phyloP scores from a whole-genome alignment of 2,329 filamentous ascomycete species.

The Mycosphaerella arachidis region DNA sequence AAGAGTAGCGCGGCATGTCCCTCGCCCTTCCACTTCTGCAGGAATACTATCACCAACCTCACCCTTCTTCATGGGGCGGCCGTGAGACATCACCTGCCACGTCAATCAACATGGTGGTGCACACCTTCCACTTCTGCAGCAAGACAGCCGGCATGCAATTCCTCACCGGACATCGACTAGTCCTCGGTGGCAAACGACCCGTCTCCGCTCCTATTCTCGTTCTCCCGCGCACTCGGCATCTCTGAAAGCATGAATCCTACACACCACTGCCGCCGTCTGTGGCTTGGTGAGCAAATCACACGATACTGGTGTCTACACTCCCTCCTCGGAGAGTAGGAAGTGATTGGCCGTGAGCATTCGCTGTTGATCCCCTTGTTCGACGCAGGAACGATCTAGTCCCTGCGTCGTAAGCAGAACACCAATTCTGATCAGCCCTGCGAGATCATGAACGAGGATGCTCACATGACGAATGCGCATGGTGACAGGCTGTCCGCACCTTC shows the following conservation, averaged over 20 bases:
- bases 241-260: background rate
- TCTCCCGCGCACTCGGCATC: background rate
- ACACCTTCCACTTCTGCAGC: too few relatives aligned
- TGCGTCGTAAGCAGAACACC: background rate
- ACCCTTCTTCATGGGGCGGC: background rate
- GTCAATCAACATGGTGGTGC: background rate
- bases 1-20: background rate
- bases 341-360: background rate
- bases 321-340: background rate
- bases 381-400: background rate
- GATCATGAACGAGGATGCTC: background rate
- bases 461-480: background rate
- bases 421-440: background rate
- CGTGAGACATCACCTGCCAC: background rate
- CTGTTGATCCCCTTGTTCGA: background rate
- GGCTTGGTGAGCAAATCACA: background rate
- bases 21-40: too few relatives aligned
- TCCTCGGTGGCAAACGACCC: background rate
- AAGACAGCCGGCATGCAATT: too few relatives aligned
- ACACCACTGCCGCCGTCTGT: background rate
- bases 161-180: background rate
- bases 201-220: background rate
- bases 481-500: background rate
- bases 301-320: background rate
- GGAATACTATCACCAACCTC: too few relatives aligned